Evolutionary conservation across 1,284 basidiomycete species (phyloP).

Genomic region (Malassezia sympodialis): DNA sequence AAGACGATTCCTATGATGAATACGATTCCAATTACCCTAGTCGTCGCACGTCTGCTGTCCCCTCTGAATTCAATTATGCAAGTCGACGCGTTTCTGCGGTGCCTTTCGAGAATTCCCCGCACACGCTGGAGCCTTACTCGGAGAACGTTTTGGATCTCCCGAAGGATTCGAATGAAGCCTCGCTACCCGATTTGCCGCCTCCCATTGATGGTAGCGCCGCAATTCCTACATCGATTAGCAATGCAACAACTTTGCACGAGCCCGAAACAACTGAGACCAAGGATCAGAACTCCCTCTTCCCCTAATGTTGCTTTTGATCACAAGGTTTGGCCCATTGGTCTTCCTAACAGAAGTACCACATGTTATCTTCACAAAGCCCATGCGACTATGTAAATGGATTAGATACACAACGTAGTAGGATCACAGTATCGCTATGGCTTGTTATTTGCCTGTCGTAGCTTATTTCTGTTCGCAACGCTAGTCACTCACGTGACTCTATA

Average conservation of each 20-base stretch:
- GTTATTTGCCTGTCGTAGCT: background rate
- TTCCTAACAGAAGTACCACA: background rate
- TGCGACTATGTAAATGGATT: background rate
- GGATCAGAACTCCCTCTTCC: conserved; percentile 3
- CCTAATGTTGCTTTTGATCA: background rate
- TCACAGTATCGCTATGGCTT: background rate
- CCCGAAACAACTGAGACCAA: background rate
- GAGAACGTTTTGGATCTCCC: background rate
- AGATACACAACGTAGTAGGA: background rate
- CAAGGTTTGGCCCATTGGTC: background rate
- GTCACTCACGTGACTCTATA: background rate
- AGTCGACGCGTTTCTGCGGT: background rate
- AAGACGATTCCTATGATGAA: conserved; percentile 1
- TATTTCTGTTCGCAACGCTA: background rate
- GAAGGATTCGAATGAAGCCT: background rate
- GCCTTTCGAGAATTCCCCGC: background rate
- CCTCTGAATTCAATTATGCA: background rate
- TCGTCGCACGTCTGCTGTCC: background rate
- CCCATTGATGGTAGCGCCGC: conserved; percentile 1
- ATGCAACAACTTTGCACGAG: background rate
- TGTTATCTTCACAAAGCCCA: background rate
- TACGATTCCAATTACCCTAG: background rate
- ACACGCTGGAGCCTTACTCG: background rate
- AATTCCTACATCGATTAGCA: background rate
- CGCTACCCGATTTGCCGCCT: background rate